Conservation (phyloP, 2,329 filamentous ascomycete genomes). For the Sclerotinia glacialis region DNA sequence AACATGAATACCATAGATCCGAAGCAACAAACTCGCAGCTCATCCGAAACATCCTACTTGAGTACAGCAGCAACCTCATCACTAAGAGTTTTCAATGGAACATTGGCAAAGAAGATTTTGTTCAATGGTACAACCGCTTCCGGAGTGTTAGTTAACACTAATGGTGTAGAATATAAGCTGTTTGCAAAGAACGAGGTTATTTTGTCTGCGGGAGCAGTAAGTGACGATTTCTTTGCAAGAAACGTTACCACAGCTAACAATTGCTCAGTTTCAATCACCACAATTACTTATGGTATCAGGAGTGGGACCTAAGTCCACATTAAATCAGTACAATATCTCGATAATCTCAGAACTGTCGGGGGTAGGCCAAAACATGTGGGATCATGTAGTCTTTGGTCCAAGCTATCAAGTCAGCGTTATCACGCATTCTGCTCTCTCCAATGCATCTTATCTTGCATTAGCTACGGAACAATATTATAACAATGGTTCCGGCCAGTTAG, state of each 20-base stretch:
- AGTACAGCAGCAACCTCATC: neutral
- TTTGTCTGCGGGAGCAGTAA: conserved; percentile 6
- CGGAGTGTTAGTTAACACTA: conserved; percentile 8
- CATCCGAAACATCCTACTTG: conserved; percentile 10
- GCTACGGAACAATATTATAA: neutral
- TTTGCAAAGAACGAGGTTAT: conserved; percentile 29
- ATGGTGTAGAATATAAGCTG: conserved; percentile 22
- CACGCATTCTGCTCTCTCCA: conserved; percentile 6
- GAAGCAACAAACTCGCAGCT: neutral
- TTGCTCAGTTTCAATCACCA: conserved; percentile 6
- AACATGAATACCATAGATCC: conserved; percentile 3
- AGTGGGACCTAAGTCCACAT: neutral
- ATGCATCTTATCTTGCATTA: conserved; percentile 1
- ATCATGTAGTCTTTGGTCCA: conserved; percentile 21
- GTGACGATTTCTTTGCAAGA: neutral
- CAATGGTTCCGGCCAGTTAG: conserved; percentile 13
- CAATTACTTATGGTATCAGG: conserved; percentile 15
- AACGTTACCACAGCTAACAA: neutral
- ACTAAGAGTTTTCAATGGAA: neutral
- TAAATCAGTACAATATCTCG: conserved; percentile 37
- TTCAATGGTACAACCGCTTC: conserved; percentile 6
- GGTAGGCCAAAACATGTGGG: conserved; percentile 48
- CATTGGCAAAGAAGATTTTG: conserved; percentile 11
- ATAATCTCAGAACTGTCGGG: conserved; percentile 34
- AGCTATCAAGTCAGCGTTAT: conserved; percentile 19